Evolutionary conservation across 768 basidiomycete species (phyloP).

Genomic region (Rhodotorula babjevae): DNA sequence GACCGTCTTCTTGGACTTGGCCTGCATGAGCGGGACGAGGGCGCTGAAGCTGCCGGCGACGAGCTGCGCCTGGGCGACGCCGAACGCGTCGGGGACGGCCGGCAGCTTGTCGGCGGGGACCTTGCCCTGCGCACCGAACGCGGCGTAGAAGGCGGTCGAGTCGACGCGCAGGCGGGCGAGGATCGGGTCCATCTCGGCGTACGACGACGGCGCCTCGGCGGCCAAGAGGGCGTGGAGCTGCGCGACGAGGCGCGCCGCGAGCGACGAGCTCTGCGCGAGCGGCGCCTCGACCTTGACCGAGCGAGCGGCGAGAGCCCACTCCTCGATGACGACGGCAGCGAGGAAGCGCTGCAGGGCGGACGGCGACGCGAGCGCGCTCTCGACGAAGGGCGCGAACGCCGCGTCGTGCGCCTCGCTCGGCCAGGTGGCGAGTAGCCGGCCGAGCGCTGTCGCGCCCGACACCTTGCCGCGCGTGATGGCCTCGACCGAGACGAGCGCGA

Average conservation of each 20-base stretch:
- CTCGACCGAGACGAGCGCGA: conserved; percentile 72
- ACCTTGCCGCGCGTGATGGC: conserved; percentile 72
- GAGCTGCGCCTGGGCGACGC: conserved; percentile 54
- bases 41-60: conserved; percentile 66
- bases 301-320: conserved; percentile 68
- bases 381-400: conserved; percentile 69
- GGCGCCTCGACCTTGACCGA: neutral
- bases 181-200: conserved; percentile 82
- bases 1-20: conserved; percentile 69
- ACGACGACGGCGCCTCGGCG: conserved; percentile 66
- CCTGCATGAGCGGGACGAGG: conserved; percentile 68
- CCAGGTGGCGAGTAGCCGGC: conserved; percentile 44
- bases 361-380: conserved; percentile 69
- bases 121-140: conserved; percentile 82
- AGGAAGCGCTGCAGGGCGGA: conserved; percentile 89
- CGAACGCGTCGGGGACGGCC: conserved; percentile 63
- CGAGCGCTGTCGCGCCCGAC: conserved; percentile 70
- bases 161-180: conserved; percentile 75
- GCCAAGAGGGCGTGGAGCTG: conserved; percentile 58
- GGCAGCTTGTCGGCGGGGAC: conserved; percentile 75
- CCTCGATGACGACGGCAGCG: conserved; percentile 76
- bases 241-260: conserved; percentile 63
- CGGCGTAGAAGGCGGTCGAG: conserved; percentile 70
- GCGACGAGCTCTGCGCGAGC: conserved; percentile 52
- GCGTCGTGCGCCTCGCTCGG: conserved; percentile 52